phyloP scores from a whole-genome alignment of 164 flowering plant genomes.

The Magnolia sinica region DNA sequence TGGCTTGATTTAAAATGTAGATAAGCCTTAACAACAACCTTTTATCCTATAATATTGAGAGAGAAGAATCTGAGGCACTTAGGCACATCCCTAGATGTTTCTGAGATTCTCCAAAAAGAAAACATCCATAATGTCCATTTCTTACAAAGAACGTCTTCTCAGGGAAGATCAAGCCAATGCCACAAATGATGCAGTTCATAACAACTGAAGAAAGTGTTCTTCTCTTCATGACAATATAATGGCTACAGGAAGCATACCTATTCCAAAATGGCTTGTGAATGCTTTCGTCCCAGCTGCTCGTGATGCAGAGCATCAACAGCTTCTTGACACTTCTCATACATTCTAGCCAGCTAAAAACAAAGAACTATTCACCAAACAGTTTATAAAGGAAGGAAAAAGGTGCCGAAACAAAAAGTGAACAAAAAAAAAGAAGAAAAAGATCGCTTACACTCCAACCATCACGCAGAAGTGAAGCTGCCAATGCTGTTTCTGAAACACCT shows the following conservation, averaged over 20 bases:
- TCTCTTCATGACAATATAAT: background rate
- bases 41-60: no score
- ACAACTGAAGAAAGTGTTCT: background rate
- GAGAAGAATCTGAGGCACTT: no score
- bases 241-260: constrained; percentile 37
- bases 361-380: background rate
- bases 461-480: constrained; percentile 93
- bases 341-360: constrained; percentile 65
- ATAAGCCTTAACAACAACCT: no score
- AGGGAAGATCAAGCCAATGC: background rate
- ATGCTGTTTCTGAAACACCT: constrained; percentile 93
- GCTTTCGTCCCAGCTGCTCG: constrained; percentile 83
- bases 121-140: no score
- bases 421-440: background rate
- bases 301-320: constrained; percentile 90
- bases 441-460: constrained; percentile 97
- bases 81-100: no score
- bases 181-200: background rate
- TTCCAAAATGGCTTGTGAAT: constrained; percentile 68
- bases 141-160: no score
- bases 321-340: constrained; percentile 93
- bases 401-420: background rate
- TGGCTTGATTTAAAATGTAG: no score
- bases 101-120: no score
- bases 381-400: background rate